A percentile compares a stretch with the other conserved stretches of the same genome.
Evolutionary conservation across 768 basidiomycete species (phyloP).

Genomic region (Naematelia aurantialba): DNA sequence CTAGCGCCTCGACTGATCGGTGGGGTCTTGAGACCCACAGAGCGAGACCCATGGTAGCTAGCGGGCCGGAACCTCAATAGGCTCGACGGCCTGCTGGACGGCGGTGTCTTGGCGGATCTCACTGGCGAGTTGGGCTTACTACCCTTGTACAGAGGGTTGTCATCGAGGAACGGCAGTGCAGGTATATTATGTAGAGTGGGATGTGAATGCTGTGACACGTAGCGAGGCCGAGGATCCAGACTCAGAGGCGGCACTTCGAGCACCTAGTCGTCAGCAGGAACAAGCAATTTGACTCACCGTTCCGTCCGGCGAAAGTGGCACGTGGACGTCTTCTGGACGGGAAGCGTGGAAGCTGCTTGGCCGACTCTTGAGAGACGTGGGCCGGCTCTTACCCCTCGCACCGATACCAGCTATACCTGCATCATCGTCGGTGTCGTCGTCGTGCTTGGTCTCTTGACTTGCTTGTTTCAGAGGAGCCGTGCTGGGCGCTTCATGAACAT

Average conservation of each 20-base stretch:
- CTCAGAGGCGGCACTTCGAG: not conserved
- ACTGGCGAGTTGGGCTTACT: constrained; percentile 1
- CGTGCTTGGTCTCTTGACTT: constrained; percentile 5
- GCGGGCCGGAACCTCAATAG: not conserved
- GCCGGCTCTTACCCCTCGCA: constrained; percentile 17
- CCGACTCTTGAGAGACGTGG: constrained; percentile 16
- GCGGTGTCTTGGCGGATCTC: not conserved
- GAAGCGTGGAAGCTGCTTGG: constrained; percentile 26
- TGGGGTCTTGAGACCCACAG: not conserved
- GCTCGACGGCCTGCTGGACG: constrained; percentile 3
- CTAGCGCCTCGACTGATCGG: not conserved
- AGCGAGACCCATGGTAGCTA: not conserved
- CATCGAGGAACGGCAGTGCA: constrained; percentile 1
- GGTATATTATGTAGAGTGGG: constrained; percentile 27
- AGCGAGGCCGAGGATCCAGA: not conserved
- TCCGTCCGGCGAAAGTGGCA: not conserved
- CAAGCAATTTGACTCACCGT: constrained; percentile 5
- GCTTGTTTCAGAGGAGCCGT: not conserved
- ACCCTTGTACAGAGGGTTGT: not conserved
- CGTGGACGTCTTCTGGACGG: constrained; percentile 3
- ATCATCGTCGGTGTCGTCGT: constrained; percentile 6
- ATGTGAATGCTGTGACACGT: constrained; percentile 6
- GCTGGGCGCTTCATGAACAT: not conserved
- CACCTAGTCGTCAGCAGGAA: not conserved
- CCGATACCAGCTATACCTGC: constrained; percentile 17